These are phyloP conservation scores for Cladobotryum mycophilum DNA, from an alignment of 2,329 filamentous ascomycete species.

Conservation along the genomic window DNA sequence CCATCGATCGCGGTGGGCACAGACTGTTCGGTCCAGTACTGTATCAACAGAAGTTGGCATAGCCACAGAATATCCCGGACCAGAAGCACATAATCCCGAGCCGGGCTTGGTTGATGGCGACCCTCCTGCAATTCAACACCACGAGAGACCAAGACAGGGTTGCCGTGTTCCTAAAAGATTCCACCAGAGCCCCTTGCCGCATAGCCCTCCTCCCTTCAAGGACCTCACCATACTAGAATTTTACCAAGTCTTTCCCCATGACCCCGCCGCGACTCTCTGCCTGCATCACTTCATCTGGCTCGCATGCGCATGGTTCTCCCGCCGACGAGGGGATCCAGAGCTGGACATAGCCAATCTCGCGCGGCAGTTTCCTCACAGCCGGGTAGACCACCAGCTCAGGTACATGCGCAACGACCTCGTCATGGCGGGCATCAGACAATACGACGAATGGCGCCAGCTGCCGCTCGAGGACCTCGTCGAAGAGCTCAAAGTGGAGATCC, in stretches of 20 bases:
- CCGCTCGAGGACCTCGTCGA: background rate
- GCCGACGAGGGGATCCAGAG: background rate
- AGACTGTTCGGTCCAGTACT: too few relatives aligned
- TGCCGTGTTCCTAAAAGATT: background rate
- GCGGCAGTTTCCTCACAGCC: background rate
- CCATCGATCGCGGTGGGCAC: too few relatives aligned
- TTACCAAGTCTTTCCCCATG: constrained; percentile 9
- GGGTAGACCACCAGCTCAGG: background rate
- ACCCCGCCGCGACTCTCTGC: constrained; percentile 4
- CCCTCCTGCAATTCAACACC: too few relatives aligned
- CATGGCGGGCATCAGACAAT: background rate
- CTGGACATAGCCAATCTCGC: background rate
- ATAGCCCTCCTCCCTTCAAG: background rate
- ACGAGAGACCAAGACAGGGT: too few relatives aligned
- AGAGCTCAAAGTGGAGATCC: background rate
- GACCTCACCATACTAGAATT: constrained; percentile 8
- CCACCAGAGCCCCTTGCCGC: background rate
- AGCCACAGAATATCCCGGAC: too few relatives aligned
- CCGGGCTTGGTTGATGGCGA: too few relatives aligned
- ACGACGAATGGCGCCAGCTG: background rate
- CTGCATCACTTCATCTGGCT: constrained; percentile 1
- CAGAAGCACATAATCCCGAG: too few relatives aligned
- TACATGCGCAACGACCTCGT: background rate
- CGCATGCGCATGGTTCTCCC: constrained; percentile 1
- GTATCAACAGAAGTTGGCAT: too few relatives aligned